Evolutionary conservation across 1,139 yeast genomes (phyloP).

Genomic region (Yamadazyma blattariae): DNA sequence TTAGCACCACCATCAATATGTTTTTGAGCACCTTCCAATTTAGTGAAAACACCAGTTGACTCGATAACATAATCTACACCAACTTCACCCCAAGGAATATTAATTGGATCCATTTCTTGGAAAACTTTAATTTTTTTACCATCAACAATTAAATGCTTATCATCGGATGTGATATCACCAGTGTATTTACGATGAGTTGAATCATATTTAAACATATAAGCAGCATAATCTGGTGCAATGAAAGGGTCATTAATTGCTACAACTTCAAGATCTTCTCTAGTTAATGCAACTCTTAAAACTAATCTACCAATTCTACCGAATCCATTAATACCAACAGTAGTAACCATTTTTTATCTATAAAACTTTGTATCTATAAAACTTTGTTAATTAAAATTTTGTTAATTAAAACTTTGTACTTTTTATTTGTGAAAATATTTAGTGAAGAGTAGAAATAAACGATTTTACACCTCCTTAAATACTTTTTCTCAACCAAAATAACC

Average conservation of each 20-base stretch:
- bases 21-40: constrained; percentile 70
- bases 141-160: constrained; percentile 56
- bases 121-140: constrained; percentile 67
- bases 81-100: constrained; percentile 77
- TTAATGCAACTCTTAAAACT: constrained; percentile 75
- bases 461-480: too few species aligned
- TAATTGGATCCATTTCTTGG: constrained; percentile 76
- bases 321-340: constrained; percentile 78
- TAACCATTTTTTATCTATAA: constrained; percentile 30
- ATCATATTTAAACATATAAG: constrained; percentile 87
- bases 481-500: too few species aligned
- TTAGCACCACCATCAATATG: constrained; percentile 86
- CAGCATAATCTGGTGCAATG: constrained; percentile 79
- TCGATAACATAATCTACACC: constrained; percentile 81
- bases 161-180: constrained; percentile 65
- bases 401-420: too few species aligned
- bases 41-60: constrained; percentile 90
- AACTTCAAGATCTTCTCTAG: constrained; percentile 68
- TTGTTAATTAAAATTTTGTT: too few species aligned
- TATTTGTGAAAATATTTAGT: too few species aligned
- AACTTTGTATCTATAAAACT: too few species aligned
- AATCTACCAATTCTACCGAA: constrained; percentile 90
- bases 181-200: constrained; percentile 78
- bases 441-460: too few species aligned
- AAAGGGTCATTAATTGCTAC: constrained; percentile 85